Evolutionary conservation across 257 asterid genomes (phyloP).

Genomic region (Gentiana dahurica): DNA sequence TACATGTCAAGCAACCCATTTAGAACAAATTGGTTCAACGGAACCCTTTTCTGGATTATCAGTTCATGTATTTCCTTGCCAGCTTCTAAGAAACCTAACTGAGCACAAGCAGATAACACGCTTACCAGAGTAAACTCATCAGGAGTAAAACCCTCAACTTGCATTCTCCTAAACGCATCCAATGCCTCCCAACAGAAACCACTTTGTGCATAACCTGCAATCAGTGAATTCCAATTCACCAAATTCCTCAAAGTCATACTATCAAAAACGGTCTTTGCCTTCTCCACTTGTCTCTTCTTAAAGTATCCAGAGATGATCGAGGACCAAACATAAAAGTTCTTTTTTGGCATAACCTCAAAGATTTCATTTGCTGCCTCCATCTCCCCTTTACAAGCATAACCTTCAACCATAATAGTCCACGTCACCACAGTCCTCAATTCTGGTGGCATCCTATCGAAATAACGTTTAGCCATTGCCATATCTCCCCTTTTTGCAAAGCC

Average conservation of each 20-base stretch:
- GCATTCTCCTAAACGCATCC: slow-evolving; percentile 49
- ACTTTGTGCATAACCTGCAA: slow-evolving; percentile 37
- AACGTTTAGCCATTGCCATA: slow-evolving; percentile 32
- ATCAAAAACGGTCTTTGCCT: too few species aligned
- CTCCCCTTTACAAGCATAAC: slow-evolving; percentile 16
- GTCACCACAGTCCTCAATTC: slow-evolving; percentile 48
- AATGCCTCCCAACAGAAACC: slow-evolving; percentile 46
- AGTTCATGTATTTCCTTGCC: slow-evolving; percentile 55
- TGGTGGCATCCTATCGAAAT: slow-evolving; percentile 43
- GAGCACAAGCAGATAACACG: slow-evolving; percentile 70
- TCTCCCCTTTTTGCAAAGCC: slow-evolving; percentile 68
- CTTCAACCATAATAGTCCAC: slow-evolving; percentile 71
- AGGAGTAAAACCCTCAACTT: slow-evolving; percentile 48
- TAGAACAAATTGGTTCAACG: slow-evolving; percentile 41
- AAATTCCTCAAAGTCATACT: too few species aligned
- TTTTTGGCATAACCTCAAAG: too few species aligned
- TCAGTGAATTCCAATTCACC: too few species aligned
- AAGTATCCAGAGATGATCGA: too few species aligned
- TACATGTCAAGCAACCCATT: slow-evolving; percentile 84
- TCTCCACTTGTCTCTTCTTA: too few species aligned
- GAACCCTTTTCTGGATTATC: slow-evolving; percentile 29
- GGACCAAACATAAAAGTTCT: too few species aligned
- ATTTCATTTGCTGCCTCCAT: too few species aligned
- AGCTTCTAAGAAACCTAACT: slow-evolving; percentile 45
- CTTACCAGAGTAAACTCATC: slow-evolving; percentile 65